Percentiles rank a stretch among this genome's conserved stretches.
phyloP scores from a whole-genome alignment of 2,329 filamentous ascomycete species.

The Fusarium dlaminii region DNA sequence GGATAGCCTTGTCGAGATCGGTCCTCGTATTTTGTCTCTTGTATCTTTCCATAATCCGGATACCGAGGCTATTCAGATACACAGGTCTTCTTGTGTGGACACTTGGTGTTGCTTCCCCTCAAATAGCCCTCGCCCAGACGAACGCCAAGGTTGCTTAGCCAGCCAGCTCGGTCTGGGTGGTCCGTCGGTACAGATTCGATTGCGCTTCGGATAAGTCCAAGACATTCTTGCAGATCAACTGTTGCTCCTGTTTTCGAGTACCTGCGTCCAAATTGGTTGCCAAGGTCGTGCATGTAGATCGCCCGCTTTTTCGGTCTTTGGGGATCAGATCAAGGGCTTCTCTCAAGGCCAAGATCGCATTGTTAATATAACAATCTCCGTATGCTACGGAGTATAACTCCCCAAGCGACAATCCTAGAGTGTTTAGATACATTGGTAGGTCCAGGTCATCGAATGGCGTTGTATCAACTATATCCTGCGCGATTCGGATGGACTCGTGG shows the following conservation, averaged over 20 bases:
- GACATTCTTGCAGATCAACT: not conserved
- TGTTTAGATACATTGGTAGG: not conserved
- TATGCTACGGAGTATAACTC: not conserved
- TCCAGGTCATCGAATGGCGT: accelerated
- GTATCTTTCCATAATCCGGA: not conserved
- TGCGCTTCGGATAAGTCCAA: not conserved
- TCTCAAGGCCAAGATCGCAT: not conserved
- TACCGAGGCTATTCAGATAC: not conserved
- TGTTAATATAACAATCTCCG: not conserved
- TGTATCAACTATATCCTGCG: not conserved
- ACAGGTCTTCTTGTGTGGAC: not conserved
- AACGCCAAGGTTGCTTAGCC: not conserved
- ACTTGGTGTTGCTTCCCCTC: not conserved
- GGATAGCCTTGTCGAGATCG: not conserved
- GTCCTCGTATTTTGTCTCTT: not conserved
- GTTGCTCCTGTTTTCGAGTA: not conserved
- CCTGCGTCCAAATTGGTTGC: not conserved
- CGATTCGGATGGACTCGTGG: not conserved
- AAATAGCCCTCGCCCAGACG: not conserved
- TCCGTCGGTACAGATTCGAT: not conserved
- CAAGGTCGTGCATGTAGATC: not conserved
- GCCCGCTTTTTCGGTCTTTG: not conserved
- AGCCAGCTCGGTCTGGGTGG: not conserved
- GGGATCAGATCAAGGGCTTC: not conserved
- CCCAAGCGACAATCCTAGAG: not conserved